Evolutionary conservation across 441 rosid genomes (phyloP).

Genomic region (Erodium trifolium): DNA sequence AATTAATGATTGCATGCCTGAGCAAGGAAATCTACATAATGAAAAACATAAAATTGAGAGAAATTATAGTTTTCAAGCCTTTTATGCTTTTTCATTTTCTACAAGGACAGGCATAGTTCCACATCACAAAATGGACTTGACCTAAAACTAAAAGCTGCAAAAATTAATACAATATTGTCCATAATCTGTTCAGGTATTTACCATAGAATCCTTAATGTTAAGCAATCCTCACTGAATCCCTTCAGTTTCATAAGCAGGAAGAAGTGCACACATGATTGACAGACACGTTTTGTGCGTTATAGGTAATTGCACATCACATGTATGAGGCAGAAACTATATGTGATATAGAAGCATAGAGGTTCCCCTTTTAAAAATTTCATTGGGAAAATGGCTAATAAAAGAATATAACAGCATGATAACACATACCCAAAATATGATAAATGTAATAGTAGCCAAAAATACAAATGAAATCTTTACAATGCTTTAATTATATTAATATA

Average conservation of each 20-base stretch:
- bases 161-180: background rate
- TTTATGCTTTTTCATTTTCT: background rate
- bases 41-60: background rate
- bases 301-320: conserved; percentile 10
- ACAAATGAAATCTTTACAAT: background rate
- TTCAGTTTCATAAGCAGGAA: background rate
- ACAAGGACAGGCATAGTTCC: background rate
- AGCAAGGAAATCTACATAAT: background rate
- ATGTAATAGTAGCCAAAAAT: background rate
- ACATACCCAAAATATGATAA: conserved; percentile 6
- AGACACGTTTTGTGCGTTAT: conserved; percentile 7
- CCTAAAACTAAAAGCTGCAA: conserved; percentile 2
- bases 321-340: background rate
- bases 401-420: conserved; percentile 12
- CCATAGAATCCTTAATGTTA: conserved; percentile 11
- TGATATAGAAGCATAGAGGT: conserved; percentile 6
- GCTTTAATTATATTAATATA: background rate
- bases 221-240: background rate
- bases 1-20: conserved; percentile 7
- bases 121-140: background rate
- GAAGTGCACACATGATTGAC: background rate
- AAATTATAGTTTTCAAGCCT: background rate
- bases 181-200: conserved; percentile 7
- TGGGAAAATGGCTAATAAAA: background rate
- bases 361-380: conserved; percentile 5